Evolutionary conservation across 129 eudicot species (phyloP), one percentile per base, ranked within the genome.

Genomic region (Cynara cardunculus): DNA sequence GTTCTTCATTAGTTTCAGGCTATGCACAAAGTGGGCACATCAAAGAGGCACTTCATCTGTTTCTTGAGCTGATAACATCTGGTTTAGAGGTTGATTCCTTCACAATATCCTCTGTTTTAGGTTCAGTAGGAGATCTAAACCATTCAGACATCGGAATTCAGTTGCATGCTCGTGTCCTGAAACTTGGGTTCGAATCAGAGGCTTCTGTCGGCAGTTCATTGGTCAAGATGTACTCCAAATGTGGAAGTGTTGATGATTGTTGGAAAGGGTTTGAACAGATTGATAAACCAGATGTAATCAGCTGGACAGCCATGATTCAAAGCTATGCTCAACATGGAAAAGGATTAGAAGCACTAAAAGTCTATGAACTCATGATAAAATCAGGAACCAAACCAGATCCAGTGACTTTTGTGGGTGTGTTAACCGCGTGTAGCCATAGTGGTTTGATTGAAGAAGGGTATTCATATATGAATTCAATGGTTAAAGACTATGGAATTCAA

Each of bases 341-440:
- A 71, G 98, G 93, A 37, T 34, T 24, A 25, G 97, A 89, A 71
- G 98, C 98, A 18, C 87, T 94, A 24, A 76, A 49, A 65, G 41
- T 84, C 0, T 94, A 76, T 49, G 90, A 87, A 24, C 87, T 79
- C 64, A 91, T 94, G 98, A 85, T 56, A 74, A 75, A 77, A 26
- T 85, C 90, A 16, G 97, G 94, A 70, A 78, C 86, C 14, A 72
- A 82, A 77, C 98, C 98, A 6, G 98, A 94, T 78, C 77, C 85
- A 3, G 95, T 94, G 67, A 94, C 97, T 44, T 94, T 89, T 80
- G 81, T 85, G 19, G 93, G 90, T 21, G 95, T 94, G 61, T 85
- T 94, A 76, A 90, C 92, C 16, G 98, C 97, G 22, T 94, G 98
- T 80, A 91, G 96, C 80, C 98, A 92, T 81, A 77, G 83, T 37